A percentile compares a stretch with the other conserved stretches of the same genome.
phyloP scores from a whole-genome alignment of 2,329 filamentous ascomycete species.

The Fusarium armeniacum region DNA sequence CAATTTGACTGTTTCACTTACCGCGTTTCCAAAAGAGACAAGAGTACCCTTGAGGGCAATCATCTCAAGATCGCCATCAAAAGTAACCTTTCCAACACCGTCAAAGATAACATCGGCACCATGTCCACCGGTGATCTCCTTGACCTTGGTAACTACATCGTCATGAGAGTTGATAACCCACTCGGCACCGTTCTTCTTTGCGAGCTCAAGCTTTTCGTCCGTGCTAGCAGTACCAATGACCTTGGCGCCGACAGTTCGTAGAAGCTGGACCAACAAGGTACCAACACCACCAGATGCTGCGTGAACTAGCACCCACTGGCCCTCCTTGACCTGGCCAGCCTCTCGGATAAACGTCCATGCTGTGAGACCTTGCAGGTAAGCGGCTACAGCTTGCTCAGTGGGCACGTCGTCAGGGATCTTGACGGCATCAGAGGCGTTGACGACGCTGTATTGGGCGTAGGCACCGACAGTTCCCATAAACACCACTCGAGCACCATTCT shows the following conservation, averaged over 20 bases:
- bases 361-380: conserved; percentile 85
- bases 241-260: conserved; percentile 78
- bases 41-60: conserved; percentile 83
- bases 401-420: conserved; percentile 74
- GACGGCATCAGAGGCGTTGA: conserved; percentile 67
- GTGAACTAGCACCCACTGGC: conserved; percentile 86
- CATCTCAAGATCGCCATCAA: conserved; percentile 81
- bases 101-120: conserved; percentile 87
- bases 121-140: conserved; percentile 77
- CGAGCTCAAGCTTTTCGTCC: conserved; percentile 78
- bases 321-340: conserved; percentile 79
- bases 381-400: conserved; percentile 75
- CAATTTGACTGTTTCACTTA: conserved; percentile 55
- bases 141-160: conserved; percentile 70
- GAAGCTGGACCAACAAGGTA: conserved; percentile 79
- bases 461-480: conserved; percentile 69
- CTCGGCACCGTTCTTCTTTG: conserved; percentile 77
- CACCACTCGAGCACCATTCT: conserved; percentile 77
- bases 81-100: conserved; percentile 87
- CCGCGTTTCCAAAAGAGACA: conserved; percentile 84
- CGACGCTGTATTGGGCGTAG: conserved; percentile 70
- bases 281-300: conserved; percentile 89
- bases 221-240: conserved; percentile 85
- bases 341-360: conserved; percentile 85
- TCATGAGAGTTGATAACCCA: conserved; percentile 78